Evolutionary conservation across 176 grass and related monocot species (phyloP).

Genomic region (Rhynchospora tenuis): DNA sequence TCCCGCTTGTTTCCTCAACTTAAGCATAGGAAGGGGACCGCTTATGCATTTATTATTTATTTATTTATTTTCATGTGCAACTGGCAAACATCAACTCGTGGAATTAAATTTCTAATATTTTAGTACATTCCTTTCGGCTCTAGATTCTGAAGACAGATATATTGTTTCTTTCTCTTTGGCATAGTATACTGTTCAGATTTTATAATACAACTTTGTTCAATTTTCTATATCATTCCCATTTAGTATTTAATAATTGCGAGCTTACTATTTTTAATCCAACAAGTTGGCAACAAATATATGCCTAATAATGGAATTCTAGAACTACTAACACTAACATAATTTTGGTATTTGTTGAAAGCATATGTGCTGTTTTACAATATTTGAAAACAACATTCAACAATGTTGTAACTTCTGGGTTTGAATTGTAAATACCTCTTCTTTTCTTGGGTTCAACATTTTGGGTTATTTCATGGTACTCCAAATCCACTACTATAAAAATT

Average conservation of each 20-base stretch:
- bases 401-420: no score
- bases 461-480: no score
- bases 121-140: neutral
- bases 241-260: neutral
- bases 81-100: no score
- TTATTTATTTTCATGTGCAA: no score
- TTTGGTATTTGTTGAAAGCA: neutral
- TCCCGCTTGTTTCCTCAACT: no score
- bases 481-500: no score
- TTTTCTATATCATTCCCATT: neutral
- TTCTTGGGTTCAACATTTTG: no score
- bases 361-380: neutral
- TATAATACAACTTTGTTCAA: neutral
- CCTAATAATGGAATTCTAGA: neutral
- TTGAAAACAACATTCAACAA: neutral
- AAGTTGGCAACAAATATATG: neutral
- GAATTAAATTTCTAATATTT: no score
- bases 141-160: neutral
- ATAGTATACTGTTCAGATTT: neutral
- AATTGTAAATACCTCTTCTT: no score
- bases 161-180: neutral
- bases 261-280: neutral
- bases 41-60: neutral
- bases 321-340: neutral
- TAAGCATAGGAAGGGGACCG: neutral